Conservation (phyloP, 164 flowering plant species). For the Tetrastigma voinierianum region DNA sequence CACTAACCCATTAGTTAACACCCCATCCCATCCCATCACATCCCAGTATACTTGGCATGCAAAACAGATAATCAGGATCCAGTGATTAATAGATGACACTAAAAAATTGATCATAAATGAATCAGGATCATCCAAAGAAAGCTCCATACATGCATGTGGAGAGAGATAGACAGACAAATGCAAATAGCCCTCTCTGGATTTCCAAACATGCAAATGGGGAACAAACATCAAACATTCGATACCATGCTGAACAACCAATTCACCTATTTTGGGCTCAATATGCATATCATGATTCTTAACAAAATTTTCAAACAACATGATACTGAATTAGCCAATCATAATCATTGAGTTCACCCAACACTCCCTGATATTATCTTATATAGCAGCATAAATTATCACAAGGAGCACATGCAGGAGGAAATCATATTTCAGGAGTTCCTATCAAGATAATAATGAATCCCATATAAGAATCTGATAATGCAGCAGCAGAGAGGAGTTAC, state of each 20-base stretch:
- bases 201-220: too few relatives aligned
- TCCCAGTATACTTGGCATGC: neutral
- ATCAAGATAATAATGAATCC: too few relatives aligned
- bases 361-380: neutral
- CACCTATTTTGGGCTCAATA: too few relatives aligned
- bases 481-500: conserved; percentile 33
- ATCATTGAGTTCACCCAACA: neutral
- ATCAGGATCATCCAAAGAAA: neutral
- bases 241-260: too few relatives aligned
- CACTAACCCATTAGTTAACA: neutral
- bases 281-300: too few relatives aligned
- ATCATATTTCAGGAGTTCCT: too few relatives aligned
- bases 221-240: too few relatives aligned
- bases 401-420: neutral
- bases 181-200: too few relatives aligned
- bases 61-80: neutral
- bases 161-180: too few relatives aligned
- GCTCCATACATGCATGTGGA: too few relatives aligned
- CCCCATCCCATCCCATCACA: neutral
- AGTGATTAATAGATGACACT: neutral
- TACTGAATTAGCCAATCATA: neutral
- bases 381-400: neutral
- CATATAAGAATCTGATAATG: neutral
- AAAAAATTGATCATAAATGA: neutral
- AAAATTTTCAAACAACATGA: neutral